Base-by-base conservation (phyloP, 768 basidiomycete genomes). In the Termitomyces heimii region DNA sequence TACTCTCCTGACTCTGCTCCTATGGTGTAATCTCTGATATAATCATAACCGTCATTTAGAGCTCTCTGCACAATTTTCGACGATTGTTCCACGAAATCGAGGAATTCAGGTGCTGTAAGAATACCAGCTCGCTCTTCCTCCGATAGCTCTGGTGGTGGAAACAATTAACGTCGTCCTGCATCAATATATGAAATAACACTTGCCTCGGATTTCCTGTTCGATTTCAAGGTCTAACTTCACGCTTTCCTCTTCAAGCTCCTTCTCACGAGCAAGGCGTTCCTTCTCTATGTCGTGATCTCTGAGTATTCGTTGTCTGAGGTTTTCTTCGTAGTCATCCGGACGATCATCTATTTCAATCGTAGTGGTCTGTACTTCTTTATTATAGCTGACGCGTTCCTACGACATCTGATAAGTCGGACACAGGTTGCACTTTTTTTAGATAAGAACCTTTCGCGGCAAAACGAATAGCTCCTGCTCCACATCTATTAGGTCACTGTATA, bases 41-140 rank as follows among this genome's bases (percentile, higher is more conserved):
- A 98, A 70, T 99, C 97, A 70, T 99, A 99, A 28, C 84, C 84
- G 65, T 98, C 97, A 66, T 92, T 97, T 60, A 98, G 73, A 22
- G 96, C 97, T 50, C 97, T 80, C 69, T 98, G 93, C 12, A 98
- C 84, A 46, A 98, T 94, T 74, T 96, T 96, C 22, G 92, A 93
- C 9, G 93, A 95, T 64, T 89, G 85, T 67, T 97, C 94, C 16
- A 99, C 86, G 69, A 99, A 99, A 61, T 94, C 89, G 16, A 91
- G 72, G 69, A 98, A 98, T 66, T 94, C 93, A 0, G 94, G 92
- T 8, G 89, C 89, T n/a, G 85, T 75, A 60, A 94, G 78, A 52
- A 98, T 91, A 61, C 83, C 85, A 0, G 82, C 75, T 42, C 89
- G 81, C 69, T 98, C 92, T 58, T 95, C 93, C 58, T 93, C 88